Conservation (phyloP, 352 stramenopile species). For the Pythium grandisporangium region DNA sequence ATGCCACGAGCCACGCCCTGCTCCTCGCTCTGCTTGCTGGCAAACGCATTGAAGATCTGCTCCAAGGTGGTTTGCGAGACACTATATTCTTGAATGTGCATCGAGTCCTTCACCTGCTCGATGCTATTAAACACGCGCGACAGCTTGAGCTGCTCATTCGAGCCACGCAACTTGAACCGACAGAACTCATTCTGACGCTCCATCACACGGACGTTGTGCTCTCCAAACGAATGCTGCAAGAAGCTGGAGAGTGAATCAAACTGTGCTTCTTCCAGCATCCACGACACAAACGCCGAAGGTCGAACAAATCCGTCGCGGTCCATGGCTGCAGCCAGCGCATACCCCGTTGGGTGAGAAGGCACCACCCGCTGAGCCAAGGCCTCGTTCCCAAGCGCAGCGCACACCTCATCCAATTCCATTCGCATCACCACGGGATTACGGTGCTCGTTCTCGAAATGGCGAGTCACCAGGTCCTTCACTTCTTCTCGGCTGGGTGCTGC, state of each 20-base stretch:
- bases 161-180: conserved; percentile 51
- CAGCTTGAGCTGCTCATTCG: conserved; percentile 31
- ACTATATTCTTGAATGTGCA: conserved; percentile 77
- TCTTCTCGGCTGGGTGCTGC: conserved; percentile 17
- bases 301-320: conserved; percentile 39
- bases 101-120: conserved; percentile 34
- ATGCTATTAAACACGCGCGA: conserved; percentile 64
- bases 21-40: conserved; percentile 65
- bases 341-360: conserved; percentile 47
- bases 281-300: conserved; percentile 32
- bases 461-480: conserved; percentile 19
- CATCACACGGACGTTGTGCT: conserved; percentile 30
- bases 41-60: conserved; percentile 91
- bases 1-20: conserved; percentile 40
- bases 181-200: conserved; percentile 68
- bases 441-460: conserved; percentile 15
- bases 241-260: conserved; percentile 33
- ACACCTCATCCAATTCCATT: conserved; percentile 37
- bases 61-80: conserved; percentile 87
- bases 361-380: conserved; percentile 37
- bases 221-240: conserved; percentile 31
- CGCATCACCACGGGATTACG: conserved; percentile 12
- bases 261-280: conserved; percentile 49
- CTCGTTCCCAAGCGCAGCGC: conserved; percentile 29
- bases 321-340: conserved; percentile 41